Conservation (phyloP, 1,139 yeast genomes). For the Geotrichum australiense region DNA sequence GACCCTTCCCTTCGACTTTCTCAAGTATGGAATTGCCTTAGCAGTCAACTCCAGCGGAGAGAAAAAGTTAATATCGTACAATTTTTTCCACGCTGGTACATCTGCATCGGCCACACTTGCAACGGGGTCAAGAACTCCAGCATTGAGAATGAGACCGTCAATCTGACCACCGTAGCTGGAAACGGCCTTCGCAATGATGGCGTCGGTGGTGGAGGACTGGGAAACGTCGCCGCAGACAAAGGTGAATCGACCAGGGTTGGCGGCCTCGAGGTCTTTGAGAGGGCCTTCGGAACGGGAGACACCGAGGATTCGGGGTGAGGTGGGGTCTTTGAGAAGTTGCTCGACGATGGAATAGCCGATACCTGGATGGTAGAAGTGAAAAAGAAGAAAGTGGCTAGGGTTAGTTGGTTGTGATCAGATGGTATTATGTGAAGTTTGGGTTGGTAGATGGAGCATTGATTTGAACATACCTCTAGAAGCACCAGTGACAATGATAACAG, state of each 20-base stretch:
- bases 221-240: slow-evolving; percentile 58
- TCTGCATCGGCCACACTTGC: slow-evolving; percentile 45
- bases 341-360: slow-evolving; percentile 70
- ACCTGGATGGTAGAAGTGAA: slow-evolving; percentile 37
- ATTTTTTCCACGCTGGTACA: slow-evolving; percentile 51
- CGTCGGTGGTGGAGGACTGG: slow-evolving; percentile 35
- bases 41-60: slow-evolving; percentile 59
- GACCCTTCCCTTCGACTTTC: slow-evolving; percentile 49
- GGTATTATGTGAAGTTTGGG: no score
- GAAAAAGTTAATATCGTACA: slow-evolving; percentile 74
- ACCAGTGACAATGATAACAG: slow-evolving; percentile 56
- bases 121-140: slow-evolving; percentile 84
- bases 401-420: no score
- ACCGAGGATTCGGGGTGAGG: slow-evolving; percentile 49
- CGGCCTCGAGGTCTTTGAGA: slow-evolving; percentile 37
- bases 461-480: slow-evolving; percentile 46
- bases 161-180: slow-evolving; percentile 56
- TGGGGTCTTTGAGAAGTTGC: slow-evolving; percentile 39
- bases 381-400: slow-evolving; percentile 4
- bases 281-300: slow-evolving; percentile 59
- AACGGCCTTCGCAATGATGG: slow-evolving; percentile 45
- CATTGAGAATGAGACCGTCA: slow-evolving; percentile 73
- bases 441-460: background rate
- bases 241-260: slow-evolving; percentile 18
- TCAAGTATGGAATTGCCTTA: slow-evolving; percentile 51